These are phyloP conservation scores for Agaricus bisporus DNA, from an alignment of 768 basidiomycete genomes.

Conservation along the genomic window DNA sequence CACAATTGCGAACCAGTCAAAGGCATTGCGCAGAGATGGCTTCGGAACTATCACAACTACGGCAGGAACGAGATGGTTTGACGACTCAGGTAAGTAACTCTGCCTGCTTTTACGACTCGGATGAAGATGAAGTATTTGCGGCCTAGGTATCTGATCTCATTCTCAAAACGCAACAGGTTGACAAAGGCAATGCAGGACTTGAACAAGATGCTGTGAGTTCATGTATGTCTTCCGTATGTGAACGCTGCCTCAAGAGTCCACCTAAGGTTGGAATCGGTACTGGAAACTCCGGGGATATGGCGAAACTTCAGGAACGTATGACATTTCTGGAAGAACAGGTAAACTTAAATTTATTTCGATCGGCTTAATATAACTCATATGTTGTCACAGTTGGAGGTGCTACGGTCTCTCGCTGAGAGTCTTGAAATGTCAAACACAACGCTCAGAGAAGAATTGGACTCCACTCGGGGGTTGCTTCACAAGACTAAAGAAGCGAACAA, in stretches of 20 bases:
- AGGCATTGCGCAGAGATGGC: background rate
- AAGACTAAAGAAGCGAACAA: constrained; percentile 24
- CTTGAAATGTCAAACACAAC: constrained; percentile 18
- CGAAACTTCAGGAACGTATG: constrained; percentile 7
- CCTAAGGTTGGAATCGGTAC: background rate
- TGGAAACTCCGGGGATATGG: background rate
- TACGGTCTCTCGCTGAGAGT: constrained; percentile 14
- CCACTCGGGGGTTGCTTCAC: constrained; percentile 19
- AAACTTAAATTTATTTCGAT: background rate
- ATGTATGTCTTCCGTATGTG: background rate
- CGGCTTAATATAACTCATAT: background rate
- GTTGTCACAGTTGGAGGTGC: constrained; percentile 15
- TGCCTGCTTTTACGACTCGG: no score
- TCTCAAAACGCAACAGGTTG: background rate
- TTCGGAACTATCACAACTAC: constrained; percentile 1
- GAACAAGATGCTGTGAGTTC: background rate
- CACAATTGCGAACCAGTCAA: background rate
- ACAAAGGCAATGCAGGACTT: background rate
- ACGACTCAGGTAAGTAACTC: background rate
- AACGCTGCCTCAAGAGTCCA: background rate
- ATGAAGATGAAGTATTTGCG: background rate
- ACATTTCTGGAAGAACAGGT: constrained; percentile 12
- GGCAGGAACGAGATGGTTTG: background rate
- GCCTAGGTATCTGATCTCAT: constrained; percentile 1
- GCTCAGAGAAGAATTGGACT: constrained; percentile 18